Base-by-base conservation (phyloP, 345 rosid species). In the Limnanthes douglasii region DNA sequence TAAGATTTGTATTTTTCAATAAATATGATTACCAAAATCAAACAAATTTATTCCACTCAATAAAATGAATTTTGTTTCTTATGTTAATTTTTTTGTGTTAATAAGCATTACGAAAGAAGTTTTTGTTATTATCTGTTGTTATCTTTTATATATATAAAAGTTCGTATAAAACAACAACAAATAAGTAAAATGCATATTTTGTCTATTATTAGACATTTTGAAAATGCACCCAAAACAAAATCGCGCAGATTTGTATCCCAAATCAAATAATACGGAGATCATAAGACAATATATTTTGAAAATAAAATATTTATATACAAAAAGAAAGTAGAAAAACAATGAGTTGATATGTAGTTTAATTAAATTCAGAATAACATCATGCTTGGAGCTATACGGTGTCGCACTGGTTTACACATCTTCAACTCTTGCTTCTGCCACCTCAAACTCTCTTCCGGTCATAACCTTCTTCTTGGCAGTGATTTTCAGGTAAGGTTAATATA, bases 401-500 rank as follows among this genome's bases (percentile, higher is more conserved):
- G 94, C 93, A 27, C 70, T 86, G 46, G 61, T 66, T 34, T 52
- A 69, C 37, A 82, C 82, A 0, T 62, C 93, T 6, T 93, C 97
- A 30, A 82, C 94, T 18, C 73, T 82, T 46, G 97, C 97, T 5
- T 76, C 94, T 36, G 97, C 93, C 27, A 54, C 75, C 27, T 73
- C 88, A 37, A 86, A 82, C 60, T 58, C 67, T 8, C 57, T 82
- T 29, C 97, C 97, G 15, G 78, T 76, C 42, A 70, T 82, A 16
- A 78, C 97, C 18, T 71, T 86, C 39, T 20, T 60, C 33, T 49
- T 82, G 54, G 88, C 97, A 21, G 56, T 51, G 20, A 21, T 70
- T 8, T 53, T 78, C 12, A 66, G 88, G 94, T 81, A 54, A 9
- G 23, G 12, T 20, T 21, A 0, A 28, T 12, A 15, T 22, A 9